These are phyloP conservation scores for Colletotrichum sp. DNA, from an alignment of 2,329 filamentous ascomycete genomes.

Conservation along the genomic window DNA sequence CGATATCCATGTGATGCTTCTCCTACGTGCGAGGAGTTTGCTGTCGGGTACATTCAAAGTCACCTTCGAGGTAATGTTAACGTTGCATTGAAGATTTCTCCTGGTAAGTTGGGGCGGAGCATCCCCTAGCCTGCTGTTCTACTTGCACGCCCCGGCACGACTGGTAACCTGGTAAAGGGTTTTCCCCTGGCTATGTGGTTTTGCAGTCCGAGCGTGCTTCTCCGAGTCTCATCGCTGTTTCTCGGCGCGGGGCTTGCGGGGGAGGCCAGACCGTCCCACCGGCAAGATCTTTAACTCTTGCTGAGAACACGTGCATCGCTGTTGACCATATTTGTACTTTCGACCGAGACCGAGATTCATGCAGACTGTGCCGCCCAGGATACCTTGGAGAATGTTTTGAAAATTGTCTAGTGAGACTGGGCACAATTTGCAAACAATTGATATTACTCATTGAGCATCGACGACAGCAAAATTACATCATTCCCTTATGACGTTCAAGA, in stretches of 20 bases:
- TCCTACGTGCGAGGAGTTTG: background rate
- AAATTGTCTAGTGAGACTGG: background rate
- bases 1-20: background rate
- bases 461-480: background rate
- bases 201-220: background rate
- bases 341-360: background rate
- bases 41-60: background rate
- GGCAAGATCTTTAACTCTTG: background rate
- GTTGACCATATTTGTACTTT: background rate
- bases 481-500: background rate
- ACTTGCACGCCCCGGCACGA: background rate
- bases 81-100: background rate
- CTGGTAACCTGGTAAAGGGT: background rate
- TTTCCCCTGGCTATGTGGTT: background rate
- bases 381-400: background rate
- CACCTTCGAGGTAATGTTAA: background rate
- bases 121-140: background rate
- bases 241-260: background rate
- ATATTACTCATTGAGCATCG: accelerated
- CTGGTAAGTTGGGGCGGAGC: background rate
- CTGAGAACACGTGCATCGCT: background rate
- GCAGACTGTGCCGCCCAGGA: background rate
- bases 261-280: background rate
- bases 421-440: background rate
- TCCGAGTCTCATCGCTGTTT: background rate